Base-by-base conservation (phyloP, 192 early-diverging fungal genomes). In the Chytriomyces sp. region DNA sequence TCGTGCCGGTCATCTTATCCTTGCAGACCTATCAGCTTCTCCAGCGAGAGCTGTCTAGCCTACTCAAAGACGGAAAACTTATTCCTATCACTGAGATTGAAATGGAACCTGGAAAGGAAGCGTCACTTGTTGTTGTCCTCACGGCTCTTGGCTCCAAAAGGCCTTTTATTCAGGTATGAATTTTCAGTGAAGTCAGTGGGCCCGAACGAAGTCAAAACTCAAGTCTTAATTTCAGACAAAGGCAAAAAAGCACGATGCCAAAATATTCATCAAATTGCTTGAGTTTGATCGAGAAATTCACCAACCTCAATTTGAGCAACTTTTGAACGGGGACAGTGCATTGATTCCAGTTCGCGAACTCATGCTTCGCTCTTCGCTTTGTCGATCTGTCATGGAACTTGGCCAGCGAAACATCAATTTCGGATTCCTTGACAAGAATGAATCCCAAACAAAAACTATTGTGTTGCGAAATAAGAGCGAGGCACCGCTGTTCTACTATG, bases 331-430 rank as follows among this genome's bases (percentile, higher is more conserved):
- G 0, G 81, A 85, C 72, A 85, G 86, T 20, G 78, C 84, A 16
- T 74, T 75, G 9, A 94, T 96, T 62, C 96, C 97, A 10, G 86
- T 96, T 28, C 91, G 97, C 2, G 94, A 98, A 81, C 87, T 99
- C 44, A 87, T 99, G 81, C 85, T 99, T 1, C 91, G 95, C 50
- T 91, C 93, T 8, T 90, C 93, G 5, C 86, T 98, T 24, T 93
- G 91, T 72, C 85, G 92, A 28, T 93, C 95, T 6, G 85, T 93
- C 50, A 94, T 99, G 88, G 95, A 96, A 50, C 82, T 99, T 1
- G 95, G 96, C 23, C 97, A 99, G 79, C 94, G 94, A 78, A 94
- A 96, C 82, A 97, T 97, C 84, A 98, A 98, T 68, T 97, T 99
- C 83, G 97, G 97, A 45, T 86, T 88, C 24, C 86, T 98, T 67